Evolutionary conservation across 78 protist genomes (phyloP), one percentile per base, ranked within the genome.

Genomic region (Dictyostelium firmibasis): DNA sequence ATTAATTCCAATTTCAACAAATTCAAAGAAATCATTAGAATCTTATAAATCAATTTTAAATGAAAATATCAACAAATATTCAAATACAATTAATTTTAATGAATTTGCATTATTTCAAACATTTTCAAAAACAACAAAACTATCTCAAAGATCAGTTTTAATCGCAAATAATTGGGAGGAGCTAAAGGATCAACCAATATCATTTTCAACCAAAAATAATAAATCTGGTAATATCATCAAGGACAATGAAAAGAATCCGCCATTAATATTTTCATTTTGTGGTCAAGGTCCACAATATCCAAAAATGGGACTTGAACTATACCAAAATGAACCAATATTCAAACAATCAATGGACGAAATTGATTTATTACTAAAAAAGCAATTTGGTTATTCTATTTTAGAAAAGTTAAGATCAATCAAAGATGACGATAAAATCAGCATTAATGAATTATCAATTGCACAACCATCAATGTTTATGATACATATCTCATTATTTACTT

Each of bases 271-370:
- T 81, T 85, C 86, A 82, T 85, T 78, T 41, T 85, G 91, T 72
- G 96, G 96, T 29, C 96, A 93, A 82, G 96, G 96, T 16, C 86
- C 96, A 18, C 96, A 93, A 87, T 85, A 91, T 91, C 43, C 43
- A 20, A 36, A 18, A 60, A 85, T 85, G 92, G 96, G 91, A 13
- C 1, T 23, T 20, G 0, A 86, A 13, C 29, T 93, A 14, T 84
- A 92, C 31, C 2, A 74, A 11, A 44, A 9, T 4, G 83, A 82
- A 60, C 79, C 96, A 33, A 6, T 74, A 4, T 92, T 47, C 33
- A 53, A 43, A 29, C 6, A 76, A 18, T 29, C 79, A 18, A 79
- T 83, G 20, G 91, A 92, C 43, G 0, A 20, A 18, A 10, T 67
- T 13, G 96, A 92, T 67, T 23, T 16, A 25, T 0, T 74, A 0